Conservation (phyloP, 345 rosid genomes). For the Fremontodendron californicum region DNA sequence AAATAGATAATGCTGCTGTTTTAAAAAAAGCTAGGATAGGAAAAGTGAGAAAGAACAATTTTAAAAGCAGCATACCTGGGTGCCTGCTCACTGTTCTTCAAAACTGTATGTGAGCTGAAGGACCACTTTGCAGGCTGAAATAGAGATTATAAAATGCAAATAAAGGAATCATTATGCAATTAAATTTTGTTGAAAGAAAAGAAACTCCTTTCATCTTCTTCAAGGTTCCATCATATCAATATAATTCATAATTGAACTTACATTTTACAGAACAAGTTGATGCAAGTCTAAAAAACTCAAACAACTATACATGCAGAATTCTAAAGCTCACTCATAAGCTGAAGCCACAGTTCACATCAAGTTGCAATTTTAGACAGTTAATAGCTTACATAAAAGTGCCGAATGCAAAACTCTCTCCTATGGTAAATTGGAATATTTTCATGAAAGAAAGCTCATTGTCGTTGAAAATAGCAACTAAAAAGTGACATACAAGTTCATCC, state of each 20-base stretch:
- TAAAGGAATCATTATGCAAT: constrained; percentile 15
- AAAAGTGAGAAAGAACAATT: neutral
- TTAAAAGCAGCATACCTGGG: constrained; percentile 51
- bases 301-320: neutral
- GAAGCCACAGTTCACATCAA: neutral
- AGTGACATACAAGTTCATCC: neutral
- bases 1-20: neutral
- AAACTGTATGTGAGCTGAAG: constrained; percentile 71
- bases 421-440: neutral
- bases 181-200: neutral
- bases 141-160: constrained; percentile 13
- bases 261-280: neutral
- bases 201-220: neutral
- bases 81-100: constrained; percentile 82
- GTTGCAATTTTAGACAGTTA: neutral
- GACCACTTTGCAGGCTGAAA: constrained; percentile 87
- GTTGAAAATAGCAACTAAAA: neutral
- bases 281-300: neutral
- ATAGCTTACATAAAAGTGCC: neutral
- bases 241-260: neutral
- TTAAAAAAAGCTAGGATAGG: neutral
- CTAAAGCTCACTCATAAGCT: neutral
- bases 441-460: neutral
- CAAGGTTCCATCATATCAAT: neutral
- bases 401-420: neutral